Evolutionary conservation across 257 asterid genomes (phyloP).

Genomic region (Nicotiana tomentosiformis): DNA sequence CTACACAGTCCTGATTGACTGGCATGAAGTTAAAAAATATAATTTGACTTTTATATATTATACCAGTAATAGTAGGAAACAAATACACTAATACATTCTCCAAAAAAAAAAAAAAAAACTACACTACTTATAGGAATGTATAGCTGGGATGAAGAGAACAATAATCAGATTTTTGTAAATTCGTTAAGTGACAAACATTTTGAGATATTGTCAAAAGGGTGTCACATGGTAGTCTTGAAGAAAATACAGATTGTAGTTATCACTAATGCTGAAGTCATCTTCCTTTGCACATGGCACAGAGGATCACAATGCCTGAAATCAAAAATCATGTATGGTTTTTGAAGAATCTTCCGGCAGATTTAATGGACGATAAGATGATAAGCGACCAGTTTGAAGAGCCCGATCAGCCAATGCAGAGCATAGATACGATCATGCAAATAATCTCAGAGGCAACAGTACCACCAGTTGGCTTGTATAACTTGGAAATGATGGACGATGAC

Average conservation of each 20-base stretch:
- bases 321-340: slow-evolving; percentile 73
- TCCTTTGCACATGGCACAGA: slow-evolving; percentile 37
- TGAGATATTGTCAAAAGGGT: not conserved
- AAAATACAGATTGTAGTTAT: not conserved
- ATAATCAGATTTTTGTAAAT: not conserved
- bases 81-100: not conserved
- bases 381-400: slow-evolving; percentile 75
- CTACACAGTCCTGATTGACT: not conserved
- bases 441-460: slow-evolving; percentile 90
- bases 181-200: not conserved
- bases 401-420: slow-evolving; percentile 87
- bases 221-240: not conserved
- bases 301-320: slow-evolving; percentile 76
- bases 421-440: slow-evolving; percentile 83
- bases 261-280: not conserved
- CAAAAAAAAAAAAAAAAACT: too few relatives aligned
- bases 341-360: slow-evolving; percentile 83
- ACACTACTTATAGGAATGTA: not conserved
- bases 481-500: slow-evolving; percentile 86
- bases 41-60: not conserved
- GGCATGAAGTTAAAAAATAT: not conserved
- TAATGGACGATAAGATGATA: slow-evolving; percentile 61
- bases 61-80: not conserved
- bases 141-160: not conserved
- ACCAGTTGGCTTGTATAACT: slow-evolving; percentile 58